These are phyloP conservation scores for Celoporthe dispersa DNA, from an alignment of 2,329 filamentous ascomycete species.

Conservation along the genomic window DNA sequence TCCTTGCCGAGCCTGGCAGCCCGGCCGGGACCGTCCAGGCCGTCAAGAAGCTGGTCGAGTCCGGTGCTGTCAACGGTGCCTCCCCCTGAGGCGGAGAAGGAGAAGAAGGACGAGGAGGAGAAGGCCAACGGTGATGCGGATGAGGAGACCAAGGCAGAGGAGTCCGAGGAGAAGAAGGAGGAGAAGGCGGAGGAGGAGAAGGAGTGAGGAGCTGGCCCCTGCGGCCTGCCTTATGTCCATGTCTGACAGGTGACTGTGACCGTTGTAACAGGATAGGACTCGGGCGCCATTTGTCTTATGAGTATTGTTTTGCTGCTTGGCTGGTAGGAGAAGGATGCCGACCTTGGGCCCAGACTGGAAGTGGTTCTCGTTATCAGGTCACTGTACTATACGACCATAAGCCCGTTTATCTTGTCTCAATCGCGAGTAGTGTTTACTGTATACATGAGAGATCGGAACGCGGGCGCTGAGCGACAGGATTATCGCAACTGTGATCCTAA, in stretches of 20 bases:
- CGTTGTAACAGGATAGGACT: neutral
- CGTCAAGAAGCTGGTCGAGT: slow-evolving; percentile 72
- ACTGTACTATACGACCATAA: neutral
- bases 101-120: slow-evolving; percentile 34
- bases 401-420: slow-evolving; percentile 6
- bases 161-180: slow-evolving; percentile 4
- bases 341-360: neutral
- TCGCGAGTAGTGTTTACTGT: neutral
- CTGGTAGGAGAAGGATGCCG: neutral
- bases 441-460: neutral
- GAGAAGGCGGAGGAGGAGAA: slow-evolving; percentile 35
- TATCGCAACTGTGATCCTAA: neutral
- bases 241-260: neutral
- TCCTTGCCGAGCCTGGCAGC: slow-evolving; percentile 74
- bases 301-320: neutral
- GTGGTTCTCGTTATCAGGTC: neutral
- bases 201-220: neutral
- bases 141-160: slow-evolving; percentile 14
- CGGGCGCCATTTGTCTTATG: neutral
- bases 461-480: neutral
- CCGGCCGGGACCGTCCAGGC: slow-evolving; percentile 78
- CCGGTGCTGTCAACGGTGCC: slow-evolving; percentile 39
- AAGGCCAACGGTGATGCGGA: slow-evolving; percentile 14
- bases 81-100: slow-evolving; percentile 31
- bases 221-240: neutral